phyloP scores from a whole-genome alignment of 768 basidiomycete genomes.

The Leccinum incarnatum region DNA sequence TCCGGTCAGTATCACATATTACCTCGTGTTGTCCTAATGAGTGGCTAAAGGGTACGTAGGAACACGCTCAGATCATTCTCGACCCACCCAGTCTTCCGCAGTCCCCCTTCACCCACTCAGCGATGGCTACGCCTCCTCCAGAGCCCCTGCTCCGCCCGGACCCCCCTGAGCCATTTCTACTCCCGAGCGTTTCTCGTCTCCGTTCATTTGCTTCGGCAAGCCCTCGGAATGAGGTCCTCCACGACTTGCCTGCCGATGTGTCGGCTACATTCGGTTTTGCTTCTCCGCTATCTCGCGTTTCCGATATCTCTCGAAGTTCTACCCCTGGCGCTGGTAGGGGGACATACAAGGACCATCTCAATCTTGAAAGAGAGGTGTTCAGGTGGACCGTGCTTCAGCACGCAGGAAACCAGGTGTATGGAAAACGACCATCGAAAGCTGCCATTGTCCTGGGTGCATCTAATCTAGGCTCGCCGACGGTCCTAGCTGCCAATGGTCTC shows the following conservation, averaged over 20 bases:
- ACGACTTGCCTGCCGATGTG: constrained; percentile 43
- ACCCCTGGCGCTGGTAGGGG: constrained; percentile 43
- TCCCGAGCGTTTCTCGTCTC: constrained; percentile 76
- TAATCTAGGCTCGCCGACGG: constrained; percentile 66
- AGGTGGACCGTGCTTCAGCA: constrained; percentile 69
- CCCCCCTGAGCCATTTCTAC: constrained; percentile 55
- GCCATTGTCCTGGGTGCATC: constrained; percentile 59
- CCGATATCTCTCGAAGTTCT: constrained; percentile 66
- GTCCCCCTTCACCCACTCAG: constrained; percentile 33
- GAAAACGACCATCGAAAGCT: constrained; percentile 52
- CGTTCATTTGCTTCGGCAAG: constrained; percentile 62
- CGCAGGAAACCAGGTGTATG: constrained; percentile 57
- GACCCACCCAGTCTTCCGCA: constrained; percentile 41
- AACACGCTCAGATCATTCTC: constrained; percentile 37
- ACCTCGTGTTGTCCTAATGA: constrained; percentile 17
- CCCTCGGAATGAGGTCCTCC: constrained; percentile 40
- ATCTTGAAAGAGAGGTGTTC: constrained; percentile 57
- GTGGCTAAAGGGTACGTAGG: constrained; percentile 27
- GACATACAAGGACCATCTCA: constrained; percentile 17
- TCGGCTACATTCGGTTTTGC: constrained; percentile 44
- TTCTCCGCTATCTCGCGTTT: constrained; percentile 62
- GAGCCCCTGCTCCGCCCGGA: constrained; percentile 3
- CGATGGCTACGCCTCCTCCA: constrained; percentile 39
- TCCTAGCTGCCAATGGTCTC: constrained; percentile 80
- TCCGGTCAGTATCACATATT: constrained; percentile 31